Evolutionary conservation across 345 rosid genomes (phyloP).

Genomic region (Gossypium australe): DNA sequence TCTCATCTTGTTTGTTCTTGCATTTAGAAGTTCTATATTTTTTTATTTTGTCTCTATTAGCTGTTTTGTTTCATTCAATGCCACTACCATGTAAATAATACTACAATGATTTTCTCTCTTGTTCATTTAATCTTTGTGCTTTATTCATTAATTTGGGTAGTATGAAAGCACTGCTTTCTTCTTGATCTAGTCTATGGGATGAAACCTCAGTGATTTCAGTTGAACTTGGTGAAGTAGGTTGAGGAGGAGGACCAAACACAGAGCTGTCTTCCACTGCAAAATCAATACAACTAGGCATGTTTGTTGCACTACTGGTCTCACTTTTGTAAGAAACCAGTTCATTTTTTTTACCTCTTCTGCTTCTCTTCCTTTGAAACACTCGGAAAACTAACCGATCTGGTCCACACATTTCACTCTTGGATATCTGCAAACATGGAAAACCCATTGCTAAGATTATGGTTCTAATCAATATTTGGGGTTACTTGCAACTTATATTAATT

Average conservation of each 20-base stretch:
- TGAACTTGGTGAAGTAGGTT: slow-evolving; percentile 54
- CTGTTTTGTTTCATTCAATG: no score
- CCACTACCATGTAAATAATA: no score
- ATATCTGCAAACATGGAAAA: slow-evolving; percentile 26
- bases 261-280: slow-evolving; percentile 30
- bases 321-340: slow-evolving; percentile 8
- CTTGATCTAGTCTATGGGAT: slow-evolving; percentile 25
- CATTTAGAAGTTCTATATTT: no score
- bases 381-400: slow-evolving; percentile 59
- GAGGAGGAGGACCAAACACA: slow-evolving; percentile 42
- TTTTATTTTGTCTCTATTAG: no score
- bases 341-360: slow-evolving; percentile 16
- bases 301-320: background rate
- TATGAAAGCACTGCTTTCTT: slow-evolving; percentile 24
- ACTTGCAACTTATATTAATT: background rate
- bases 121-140: no score
- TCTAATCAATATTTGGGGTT: background rate
- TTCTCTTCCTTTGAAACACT: slow-evolving; percentile 54
- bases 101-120: no score
- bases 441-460: background rate
- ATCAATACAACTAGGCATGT: slow-evolving; percentile 18
- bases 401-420: slow-evolving; percentile 18
- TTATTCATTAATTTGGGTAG: no score
- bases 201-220: slow-evolving; percentile 32
- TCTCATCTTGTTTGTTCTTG: no score